Conservation (phyloP, 257 asterid genomes). For the Prunella vulgaris region DNA sequence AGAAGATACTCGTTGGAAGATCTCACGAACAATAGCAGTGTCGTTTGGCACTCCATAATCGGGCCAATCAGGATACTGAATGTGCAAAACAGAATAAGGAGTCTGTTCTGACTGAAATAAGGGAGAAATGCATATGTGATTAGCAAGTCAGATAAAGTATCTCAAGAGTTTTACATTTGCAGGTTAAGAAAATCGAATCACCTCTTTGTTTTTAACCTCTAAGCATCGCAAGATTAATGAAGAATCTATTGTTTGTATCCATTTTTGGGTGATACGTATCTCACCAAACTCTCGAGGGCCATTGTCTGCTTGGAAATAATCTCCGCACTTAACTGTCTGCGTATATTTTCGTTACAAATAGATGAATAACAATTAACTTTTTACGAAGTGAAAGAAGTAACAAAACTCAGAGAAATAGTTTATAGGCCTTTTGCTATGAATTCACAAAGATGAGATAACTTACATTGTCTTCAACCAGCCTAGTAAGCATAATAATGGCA, state of each 20-base stretch:
- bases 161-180: neutral
- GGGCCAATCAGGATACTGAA: constrained; percentile 95
- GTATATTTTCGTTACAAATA: constrained; percentile 17
- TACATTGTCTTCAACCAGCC: constrained; percentile 69
- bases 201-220: constrained; percentile 84
- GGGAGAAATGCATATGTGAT: constrained; percentile 3
- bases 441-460: constrained; percentile 18
- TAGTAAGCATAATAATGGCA: constrained; percentile 81
- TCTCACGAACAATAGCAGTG: constrained; percentile 70
- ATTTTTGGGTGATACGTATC: constrained; percentile 56
- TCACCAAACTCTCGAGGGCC: constrained; percentile 80
- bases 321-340: constrained; percentile 87
- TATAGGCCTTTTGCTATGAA: too few relatives aligned
- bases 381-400: too few relatives aligned
- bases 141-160: neutral
- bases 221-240: constrained; percentile 62
- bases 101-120: constrained; percentile 66
- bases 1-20: constrained; percentile 42
- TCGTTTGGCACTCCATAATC: constrained; percentile 82
- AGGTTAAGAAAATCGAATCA: constrained; percentile 22
- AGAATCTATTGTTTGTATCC: constrained; percentile 51
- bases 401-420: too few relatives aligned
- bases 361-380: too few relatives aligned
- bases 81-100: constrained; percentile 65
- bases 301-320: constrained; percentile 81